These are phyloP conservation scores for Vanrija sp. DNA, from an alignment of 1,284 basidiomycete species.

Conservation along the genomic window DNA sequence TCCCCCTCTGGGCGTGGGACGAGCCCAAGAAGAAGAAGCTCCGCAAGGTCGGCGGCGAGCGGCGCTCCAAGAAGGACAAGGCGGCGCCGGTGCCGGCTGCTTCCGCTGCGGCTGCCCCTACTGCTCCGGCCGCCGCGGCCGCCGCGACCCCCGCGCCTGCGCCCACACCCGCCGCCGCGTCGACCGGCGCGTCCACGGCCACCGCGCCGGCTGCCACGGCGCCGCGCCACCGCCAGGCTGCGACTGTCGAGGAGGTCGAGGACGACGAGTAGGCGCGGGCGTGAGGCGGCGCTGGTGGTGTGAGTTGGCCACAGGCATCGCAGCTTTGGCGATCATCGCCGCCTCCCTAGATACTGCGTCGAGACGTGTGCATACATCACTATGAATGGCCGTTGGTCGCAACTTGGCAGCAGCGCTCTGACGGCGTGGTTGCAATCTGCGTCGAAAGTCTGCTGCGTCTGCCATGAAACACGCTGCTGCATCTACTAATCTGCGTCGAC, in stretches of 20 bases:
- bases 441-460: too few relatives aligned
- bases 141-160: conserved; percentile 9
- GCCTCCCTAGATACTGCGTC: too few relatives aligned
- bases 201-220: conserved; percentile 5
- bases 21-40: conserved; percentile 82
- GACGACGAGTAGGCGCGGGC: conserved; percentile 22
- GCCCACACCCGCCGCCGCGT: conserved; percentile 7
- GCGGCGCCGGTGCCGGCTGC: conserved; percentile 2
- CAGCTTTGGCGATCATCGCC: too few relatives aligned
- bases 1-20: conserved; percentile 97
- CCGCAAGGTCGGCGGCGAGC: conserved; percentile 31
- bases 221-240: conserved; percentile 25
- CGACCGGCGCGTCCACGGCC: conserved; percentile 3
- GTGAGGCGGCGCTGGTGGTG: too few relatives aligned
- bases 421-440: too few relatives aligned
- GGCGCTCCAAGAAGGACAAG: conserved; percentile 16
- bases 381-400: too few relatives aligned
- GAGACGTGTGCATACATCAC: too few relatives aligned
- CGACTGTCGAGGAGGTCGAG: conserved; percentile 41
- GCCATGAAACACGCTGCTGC: too few relatives aligned
- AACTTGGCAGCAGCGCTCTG: too few relatives aligned
- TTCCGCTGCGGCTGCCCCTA: conserved; percentile 1
- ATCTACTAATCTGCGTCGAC: too few relatives aligned
- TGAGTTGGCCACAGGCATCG: too few relatives aligned
- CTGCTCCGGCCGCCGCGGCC: conserved; percentile 10